Evolutionary conservation across 257 asterid genomes (phyloP).

Genomic region (Ilex asprella): DNA sequence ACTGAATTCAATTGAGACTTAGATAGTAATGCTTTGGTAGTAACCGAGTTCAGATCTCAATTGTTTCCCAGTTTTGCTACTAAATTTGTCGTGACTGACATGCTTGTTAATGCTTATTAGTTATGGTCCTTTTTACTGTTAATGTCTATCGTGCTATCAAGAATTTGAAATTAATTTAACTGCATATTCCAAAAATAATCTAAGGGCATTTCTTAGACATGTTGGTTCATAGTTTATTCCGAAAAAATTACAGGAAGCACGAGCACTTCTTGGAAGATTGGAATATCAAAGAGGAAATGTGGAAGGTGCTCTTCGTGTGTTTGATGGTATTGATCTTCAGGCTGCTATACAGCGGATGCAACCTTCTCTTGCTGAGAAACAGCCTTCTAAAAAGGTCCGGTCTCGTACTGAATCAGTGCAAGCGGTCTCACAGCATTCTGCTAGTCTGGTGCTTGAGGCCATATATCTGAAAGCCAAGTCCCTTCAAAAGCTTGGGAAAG

Average conservation of each 20-base stretch:
- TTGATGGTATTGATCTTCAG: constrained; percentile 94
- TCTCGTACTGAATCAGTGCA: constrained; percentile 52
- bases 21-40: too few relatives aligned
- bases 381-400: constrained; percentile 62
- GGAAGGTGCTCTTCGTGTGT: constrained; percentile 92
- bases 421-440: constrained; percentile 71
- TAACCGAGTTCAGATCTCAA: too few relatives aligned
- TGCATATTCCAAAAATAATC: too few relatives aligned
- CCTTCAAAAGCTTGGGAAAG: constrained; percentile 88
- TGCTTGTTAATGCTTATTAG: too few relatives aligned
- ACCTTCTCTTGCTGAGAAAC: constrained; percentile 56
- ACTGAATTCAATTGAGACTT: too few relatives aligned
- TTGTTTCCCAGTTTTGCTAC: too few relatives aligned
- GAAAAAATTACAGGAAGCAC: constrained; percentile 69
- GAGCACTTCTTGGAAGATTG: constrained; percentile 95
- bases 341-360: constrained; percentile 87
- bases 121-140: too few relatives aligned
- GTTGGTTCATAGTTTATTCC: not conserved
- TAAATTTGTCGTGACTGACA: too few relatives aligned
- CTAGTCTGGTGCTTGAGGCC: constrained; percentile 91
- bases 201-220: not conserved
- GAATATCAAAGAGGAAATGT: constrained; percentile 98
- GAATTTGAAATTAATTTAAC: too few relatives aligned
- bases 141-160: too few relatives aligned
- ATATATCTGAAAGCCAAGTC: constrained; percentile 90